Base-by-base conservation (phyloP, 2,329 filamentous ascomycete genomes). In the Proliferodiscus dingleyae region DNA sequence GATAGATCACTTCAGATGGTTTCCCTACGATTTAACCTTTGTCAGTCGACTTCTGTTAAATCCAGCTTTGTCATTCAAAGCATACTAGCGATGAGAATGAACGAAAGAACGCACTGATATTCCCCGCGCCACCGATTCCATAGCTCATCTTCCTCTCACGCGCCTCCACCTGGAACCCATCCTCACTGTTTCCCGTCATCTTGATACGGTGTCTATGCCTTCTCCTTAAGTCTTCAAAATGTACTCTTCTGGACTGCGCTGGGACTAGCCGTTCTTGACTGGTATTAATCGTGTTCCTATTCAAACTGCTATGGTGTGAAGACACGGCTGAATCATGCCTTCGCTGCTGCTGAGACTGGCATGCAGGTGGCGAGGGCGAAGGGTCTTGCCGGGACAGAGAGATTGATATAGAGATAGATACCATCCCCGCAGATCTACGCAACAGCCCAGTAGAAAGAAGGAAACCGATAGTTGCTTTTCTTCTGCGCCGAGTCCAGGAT, bases 111-210 rank as follows among this genome's bases (percentile, higher is more conserved):
- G 18, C 45, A 63, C 59, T 54, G 33, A 62, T 62, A 51, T 63
- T 63, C 3, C 60, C 60, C 3, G 60, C 60, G 0, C 60, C 60
- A 24, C 59, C 60, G 50, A 61, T 61, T 3, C 60, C 60, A 55
- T 53, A 59, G 45, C 59, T 61, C 45, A 47, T 57, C 36, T 50
- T 55, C 38, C 39, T 44, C 40, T 61, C 57, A 40, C 41, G 46
- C 21, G 37, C n/a, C 15, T 33, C 37, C 6, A 11, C n/a, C n/a
- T n/a, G n/a, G n/a, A n/a, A n/a, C 10, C 19, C 41, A 32, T 37
- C 36, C 13, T 22, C 33, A 19, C 21, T 36, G 19, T 33, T 52
- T 5, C 5, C 11, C 32, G 32, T 18, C 32, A 34, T 34, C 32
- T 18, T 21, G 19, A 34, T 16, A 7, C 32, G 13, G 11, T 15